Evolutionary conservation across 768 basidiomycete genomes (phyloP).

Genomic region (Xerocomellus intermedius): DNA sequence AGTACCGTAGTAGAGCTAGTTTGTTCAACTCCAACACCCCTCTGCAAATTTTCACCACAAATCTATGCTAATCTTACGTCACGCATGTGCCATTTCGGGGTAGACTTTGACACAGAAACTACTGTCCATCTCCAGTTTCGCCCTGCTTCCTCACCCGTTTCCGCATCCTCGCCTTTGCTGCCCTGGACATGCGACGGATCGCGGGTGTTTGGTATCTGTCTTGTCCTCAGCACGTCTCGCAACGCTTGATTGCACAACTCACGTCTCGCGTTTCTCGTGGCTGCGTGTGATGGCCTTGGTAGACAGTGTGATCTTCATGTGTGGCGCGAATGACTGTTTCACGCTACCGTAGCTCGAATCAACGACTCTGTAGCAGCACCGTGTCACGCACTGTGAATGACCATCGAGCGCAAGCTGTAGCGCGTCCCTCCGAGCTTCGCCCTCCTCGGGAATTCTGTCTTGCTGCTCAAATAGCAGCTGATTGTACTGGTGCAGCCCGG

Average conservation of each 20-base stretch:
- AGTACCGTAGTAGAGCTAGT: neutral
- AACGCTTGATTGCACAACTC: conserved; percentile 18
- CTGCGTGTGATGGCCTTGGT: conserved; percentile 41
- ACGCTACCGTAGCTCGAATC: conserved; percentile 36
- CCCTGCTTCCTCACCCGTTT: conserved; percentile 39
- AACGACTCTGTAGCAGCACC: neutral
- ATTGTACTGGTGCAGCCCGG: conserved; percentile 77
- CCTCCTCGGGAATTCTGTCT: conserved; percentile 27
- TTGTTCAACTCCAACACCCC: neutral
- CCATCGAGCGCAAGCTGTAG: conserved; percentile 49
- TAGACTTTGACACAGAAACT: conserved; percentile 18
- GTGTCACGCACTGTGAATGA: conserved; percentile 52
- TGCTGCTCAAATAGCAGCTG: conserved; percentile 51
- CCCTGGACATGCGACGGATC: conserved; percentile 53
- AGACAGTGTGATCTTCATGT: conserved; percentile 69
- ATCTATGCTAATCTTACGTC: conserved; percentile 24
- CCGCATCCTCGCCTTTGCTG: conserved; percentile 55
- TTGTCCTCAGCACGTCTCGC: conserved; percentile 8
- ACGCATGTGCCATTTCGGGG: conserved; percentile 12
- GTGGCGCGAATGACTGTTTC: conserved; percentile 57
- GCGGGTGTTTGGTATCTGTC: conserved; percentile 57
- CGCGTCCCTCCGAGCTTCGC: conserved; percentile 30
- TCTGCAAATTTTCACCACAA: conserved; percentile 16
- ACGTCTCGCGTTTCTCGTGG: conserved; percentile 37
- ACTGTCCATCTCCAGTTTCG: neutral